Evolutionary conservation across 805 yeast genomes (phyloP).

Genomic region (Myxozyma sirexii): DNA sequence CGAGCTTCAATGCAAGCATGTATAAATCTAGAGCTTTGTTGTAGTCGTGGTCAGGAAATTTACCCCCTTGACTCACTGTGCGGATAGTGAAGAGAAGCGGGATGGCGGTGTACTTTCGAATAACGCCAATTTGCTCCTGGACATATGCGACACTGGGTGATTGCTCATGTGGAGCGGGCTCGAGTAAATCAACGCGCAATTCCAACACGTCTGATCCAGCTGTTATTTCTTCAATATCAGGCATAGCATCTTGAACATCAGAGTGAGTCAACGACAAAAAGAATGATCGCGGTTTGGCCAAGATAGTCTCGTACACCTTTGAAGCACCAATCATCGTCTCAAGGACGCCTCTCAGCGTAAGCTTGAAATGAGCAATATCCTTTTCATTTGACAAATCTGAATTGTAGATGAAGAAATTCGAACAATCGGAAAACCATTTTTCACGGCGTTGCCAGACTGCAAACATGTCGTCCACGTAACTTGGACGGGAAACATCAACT

Average conservation of each 20-base stretch:
- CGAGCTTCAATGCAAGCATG: constrained; percentile 68
- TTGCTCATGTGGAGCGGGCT: constrained; percentile 28
- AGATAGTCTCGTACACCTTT: constrained; percentile 46
- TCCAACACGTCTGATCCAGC: constrained; percentile 83
- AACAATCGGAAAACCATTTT: constrained; percentile 74
- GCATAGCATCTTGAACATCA: constrained; percentile 54
- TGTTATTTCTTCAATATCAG: constrained; percentile 54
- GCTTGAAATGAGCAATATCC: constrained; percentile 19
- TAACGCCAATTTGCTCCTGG: constrained; percentile 68
- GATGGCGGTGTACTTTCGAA: constrained; percentile 64
- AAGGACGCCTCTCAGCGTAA: constrained; percentile 56
- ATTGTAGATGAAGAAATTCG: constrained; percentile 76
- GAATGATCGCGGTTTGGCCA: constrained; percentile 49
- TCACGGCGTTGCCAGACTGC: constrained; percentile 86
- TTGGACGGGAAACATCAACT: constrained; percentile 83
- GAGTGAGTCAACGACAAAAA: constrained; percentile 74
- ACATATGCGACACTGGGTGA: constrained; percentile 52
- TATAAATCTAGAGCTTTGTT: constrained; percentile 55
- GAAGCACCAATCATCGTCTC: constrained; percentile 61
- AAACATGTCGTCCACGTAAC: constrained; percentile 75
- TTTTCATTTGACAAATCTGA: constrained; percentile 58
- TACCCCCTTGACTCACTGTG: constrained; percentile 80
- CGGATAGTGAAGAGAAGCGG: constrained; percentile 85
- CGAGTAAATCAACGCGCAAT: constrained; percentile 72
- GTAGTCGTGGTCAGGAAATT: constrained; percentile 63